A percentile compares a stretch with the other conserved stretches of the same genome.
phyloP scores from a whole-genome alignment of 805 yeast genomes.

The Ogataea kodamae region DNA sequence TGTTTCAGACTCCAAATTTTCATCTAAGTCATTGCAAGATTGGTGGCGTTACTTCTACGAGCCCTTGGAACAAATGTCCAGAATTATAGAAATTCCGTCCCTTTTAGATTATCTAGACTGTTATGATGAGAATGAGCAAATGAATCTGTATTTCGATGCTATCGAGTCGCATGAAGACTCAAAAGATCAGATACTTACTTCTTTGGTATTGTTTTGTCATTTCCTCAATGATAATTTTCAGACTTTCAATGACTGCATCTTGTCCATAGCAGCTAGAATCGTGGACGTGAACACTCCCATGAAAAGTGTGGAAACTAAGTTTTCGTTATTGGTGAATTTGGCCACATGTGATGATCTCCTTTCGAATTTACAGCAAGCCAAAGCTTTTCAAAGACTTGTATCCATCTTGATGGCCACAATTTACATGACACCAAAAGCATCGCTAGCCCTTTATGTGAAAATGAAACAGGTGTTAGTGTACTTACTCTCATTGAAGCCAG shows the following conservation, averaged over 20 bases:
- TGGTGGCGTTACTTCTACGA: constrained; percentile 25
- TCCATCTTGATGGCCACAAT: constrained; percentile 20
- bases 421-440: constrained; percentile 25
- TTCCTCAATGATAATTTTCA: constrained; percentile 2
- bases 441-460: constrained; percentile 22
- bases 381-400: constrained; percentile 16
- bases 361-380: background rate
- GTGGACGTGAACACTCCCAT: constrained; percentile 1
- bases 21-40: constrained; percentile 7
- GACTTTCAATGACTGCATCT: constrained; percentile 21
- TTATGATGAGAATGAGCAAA: constrained; percentile 18
- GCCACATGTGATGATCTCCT: constrained; percentile 22
- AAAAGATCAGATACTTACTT: background rate
- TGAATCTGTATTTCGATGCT: constrained; percentile 18
- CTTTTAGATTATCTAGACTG: constrained; percentile 23
- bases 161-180: constrained; percentile 4
- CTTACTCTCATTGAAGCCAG: constrained; percentile 14
- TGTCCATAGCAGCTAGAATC: constrained; percentile 14
- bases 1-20: constrained; percentile 1
- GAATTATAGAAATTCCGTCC: constrained; percentile 10
- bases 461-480: constrained; percentile 28
- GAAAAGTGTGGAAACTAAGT: constrained; percentile 4
- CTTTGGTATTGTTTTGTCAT: background rate
- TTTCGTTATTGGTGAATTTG: constrained; percentile 18
- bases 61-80: constrained; percentile 21